These are phyloP conservation scores for Melanopsichium pennsylvanicum DNA, from an alignment of 1,284 basidiomycete genomes.

Conservation along the genomic window DNA sequence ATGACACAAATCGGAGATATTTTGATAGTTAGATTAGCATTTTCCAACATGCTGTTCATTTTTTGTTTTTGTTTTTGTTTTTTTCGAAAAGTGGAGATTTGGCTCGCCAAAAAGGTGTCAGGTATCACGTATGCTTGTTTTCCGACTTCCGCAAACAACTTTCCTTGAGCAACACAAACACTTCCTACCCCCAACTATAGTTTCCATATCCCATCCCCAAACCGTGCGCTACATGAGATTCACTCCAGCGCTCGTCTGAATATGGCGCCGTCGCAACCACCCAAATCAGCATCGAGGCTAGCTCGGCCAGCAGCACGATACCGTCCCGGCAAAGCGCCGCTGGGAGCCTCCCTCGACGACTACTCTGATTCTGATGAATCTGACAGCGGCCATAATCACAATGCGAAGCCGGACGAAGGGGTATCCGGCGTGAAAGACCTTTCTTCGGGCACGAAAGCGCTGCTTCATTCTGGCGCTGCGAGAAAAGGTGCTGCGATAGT, in stretches of 20 bases:
- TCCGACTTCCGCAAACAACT: too few species aligned
- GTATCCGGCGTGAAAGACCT: conserved; percentile 1
- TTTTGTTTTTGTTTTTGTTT: too few species aligned
- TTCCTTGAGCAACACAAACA: too few species aligned
- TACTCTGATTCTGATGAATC: conserved; percentile 37
- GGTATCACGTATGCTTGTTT: too few species aligned
- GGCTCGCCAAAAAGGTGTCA: too few species aligned
- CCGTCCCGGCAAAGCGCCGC: conserved; percentile 61
- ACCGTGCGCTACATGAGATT: too few species aligned
- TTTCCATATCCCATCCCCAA: too few species aligned
- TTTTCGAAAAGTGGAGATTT: too few species aligned
- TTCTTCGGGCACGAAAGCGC: conserved; percentile 10
- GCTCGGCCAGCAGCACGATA: conserved; percentile 58
- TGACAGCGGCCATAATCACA: neutral
- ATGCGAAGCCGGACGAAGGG: neutral
- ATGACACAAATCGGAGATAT: too few species aligned
- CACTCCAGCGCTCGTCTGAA: neutral
- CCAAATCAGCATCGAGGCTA: conserved; percentile 18
- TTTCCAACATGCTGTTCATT: too few species aligned
- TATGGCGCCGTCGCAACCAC: conserved; percentile 14
- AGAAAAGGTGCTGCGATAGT: conserved; percentile 19
- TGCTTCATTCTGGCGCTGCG: neutral
- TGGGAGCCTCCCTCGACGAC: conserved; percentile 26
- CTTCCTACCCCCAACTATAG: too few species aligned
- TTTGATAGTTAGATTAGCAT: too few species aligned